phyloP scores from a whole-genome alignment of 331 rosid genomes.

The Malus hybrid region DNA sequence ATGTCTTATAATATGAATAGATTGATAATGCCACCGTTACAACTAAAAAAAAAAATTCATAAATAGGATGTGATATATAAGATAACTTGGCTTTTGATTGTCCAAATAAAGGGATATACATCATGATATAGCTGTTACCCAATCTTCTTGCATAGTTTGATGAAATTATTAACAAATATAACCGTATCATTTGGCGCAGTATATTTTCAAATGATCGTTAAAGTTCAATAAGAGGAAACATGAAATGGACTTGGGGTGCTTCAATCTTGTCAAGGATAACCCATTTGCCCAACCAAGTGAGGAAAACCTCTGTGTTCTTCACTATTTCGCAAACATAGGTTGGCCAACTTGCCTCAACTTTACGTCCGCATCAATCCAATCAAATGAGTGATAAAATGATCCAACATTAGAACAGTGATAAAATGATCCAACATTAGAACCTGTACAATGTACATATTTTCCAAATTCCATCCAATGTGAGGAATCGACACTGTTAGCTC shows the following conservation, averaged over 20 bases:
- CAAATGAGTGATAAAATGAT: not conserved
- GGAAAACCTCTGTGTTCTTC: not conserved
- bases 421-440: not conserved
- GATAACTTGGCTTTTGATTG: not conserved
- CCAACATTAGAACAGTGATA: not conserved
- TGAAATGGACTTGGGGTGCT: not conserved
- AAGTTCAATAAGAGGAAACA: not conserved
- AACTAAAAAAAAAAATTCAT: not conserved
- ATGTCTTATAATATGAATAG: not conserved
- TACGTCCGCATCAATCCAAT: slow-evolving; percentile 9
- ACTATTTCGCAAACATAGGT: not conserved
- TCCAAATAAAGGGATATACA: not conserved
- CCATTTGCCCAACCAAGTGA: not conserved
- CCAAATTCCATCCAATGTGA: not conserved
- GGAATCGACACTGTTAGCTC: not conserved
- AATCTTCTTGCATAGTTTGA: not conserved
- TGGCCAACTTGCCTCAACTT: not conserved
- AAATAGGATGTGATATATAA: not conserved
- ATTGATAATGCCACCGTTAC: not conserved
- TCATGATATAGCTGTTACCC: not conserved
- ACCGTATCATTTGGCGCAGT: not conserved
- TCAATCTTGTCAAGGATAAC: slow-evolving; percentile 1
- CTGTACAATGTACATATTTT: not conserved
- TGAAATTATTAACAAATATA: not conserved
- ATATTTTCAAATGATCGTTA: slow-evolving; percentile 8